These are phyloP conservation scores for Berberis vulgaris DNA, from an alignment of 164 flowering plant genomes.

Conservation along the genomic window DNA sequence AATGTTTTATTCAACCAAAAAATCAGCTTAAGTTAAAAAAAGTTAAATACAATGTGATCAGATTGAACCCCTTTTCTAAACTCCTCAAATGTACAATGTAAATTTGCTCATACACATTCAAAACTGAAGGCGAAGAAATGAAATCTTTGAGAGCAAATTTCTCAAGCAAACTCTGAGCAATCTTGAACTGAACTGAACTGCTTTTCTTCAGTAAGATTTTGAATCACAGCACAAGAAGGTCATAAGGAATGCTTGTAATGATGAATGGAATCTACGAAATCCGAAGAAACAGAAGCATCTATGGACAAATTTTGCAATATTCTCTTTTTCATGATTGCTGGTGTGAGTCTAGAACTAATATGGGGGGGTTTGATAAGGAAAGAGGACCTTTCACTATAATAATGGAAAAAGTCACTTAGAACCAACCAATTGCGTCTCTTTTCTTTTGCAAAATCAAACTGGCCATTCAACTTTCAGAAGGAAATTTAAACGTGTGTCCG, in stretches of 20 bases:
- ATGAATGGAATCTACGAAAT: conserved; percentile 51
- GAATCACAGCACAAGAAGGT: conserved; percentile 66
- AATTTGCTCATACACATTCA: conserved; percentile 59
- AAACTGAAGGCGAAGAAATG: conserved; percentile 57
- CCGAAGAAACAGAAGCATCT: conserved; percentile 34
- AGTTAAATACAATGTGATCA: too few species aligned
- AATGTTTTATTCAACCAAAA: too few species aligned
- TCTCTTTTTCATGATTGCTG: conserved; percentile 26
- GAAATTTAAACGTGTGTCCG: too few species aligned
- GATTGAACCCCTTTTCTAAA: too few species aligned
- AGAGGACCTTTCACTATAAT: conserved; percentile 46
- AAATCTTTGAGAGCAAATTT: conserved; percentile 51
- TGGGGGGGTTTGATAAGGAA: conserved; percentile 28
- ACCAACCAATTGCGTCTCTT: neutral
- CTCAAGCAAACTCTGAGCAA: conserved; percentile 55
- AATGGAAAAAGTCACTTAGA: neutral
- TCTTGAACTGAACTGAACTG: conserved; percentile 25
- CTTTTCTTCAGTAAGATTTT: conserved; percentile 42
- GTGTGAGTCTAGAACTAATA: conserved; percentile 26
- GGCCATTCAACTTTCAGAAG: neutral
- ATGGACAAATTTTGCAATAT: conserved; percentile 31
- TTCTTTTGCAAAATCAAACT: neutral
- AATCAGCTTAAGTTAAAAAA: too few species aligned
- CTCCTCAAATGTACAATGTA: conserved; percentile 16
- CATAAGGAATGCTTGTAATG: conserved; percentile 53